Conservation (phyloP, 805 yeast genomes). For the Lachancea waltii region DNA sequence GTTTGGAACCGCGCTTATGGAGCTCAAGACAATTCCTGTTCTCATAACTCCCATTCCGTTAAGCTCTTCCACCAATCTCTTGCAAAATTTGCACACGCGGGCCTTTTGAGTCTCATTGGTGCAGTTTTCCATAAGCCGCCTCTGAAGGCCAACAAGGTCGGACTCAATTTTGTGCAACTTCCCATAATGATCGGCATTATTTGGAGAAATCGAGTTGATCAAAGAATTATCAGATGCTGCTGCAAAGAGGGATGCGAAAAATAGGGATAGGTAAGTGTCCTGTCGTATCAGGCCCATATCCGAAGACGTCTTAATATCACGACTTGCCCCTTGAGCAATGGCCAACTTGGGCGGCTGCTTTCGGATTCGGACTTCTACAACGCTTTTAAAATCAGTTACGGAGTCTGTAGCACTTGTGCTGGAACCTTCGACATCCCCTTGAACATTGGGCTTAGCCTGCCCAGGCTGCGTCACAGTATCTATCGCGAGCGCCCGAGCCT, state of each 20-base stretch:
- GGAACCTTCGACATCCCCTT: too few relatives aligned
- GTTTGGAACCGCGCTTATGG: slow-evolving; percentile 3
- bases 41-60: slow-evolving; percentile 2
- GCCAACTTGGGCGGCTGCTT: slow-evolving; percentile 26
- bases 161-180: slow-evolving; percentile 22
- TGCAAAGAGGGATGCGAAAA: slow-evolving; percentile 27
- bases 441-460: too few relatives aligned
- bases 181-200: slow-evolving; percentile 23
- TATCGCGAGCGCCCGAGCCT: slow-evolving; percentile 18
- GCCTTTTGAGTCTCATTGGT: slow-evolving; percentile 18
- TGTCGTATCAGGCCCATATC: slow-evolving; percentile 29
- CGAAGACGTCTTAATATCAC: slow-evolving; percentile 31
- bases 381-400: too few relatives aligned
- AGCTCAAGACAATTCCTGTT: slow-evolving; percentile 5
- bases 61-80: slow-evolving; percentile 19
- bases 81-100: slow-evolving; percentile 25
- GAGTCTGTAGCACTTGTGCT: too few relatives aligned
- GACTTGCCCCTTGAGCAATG: slow-evolving; percentile 27
- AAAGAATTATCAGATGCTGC: slow-evolving; percentile 26
- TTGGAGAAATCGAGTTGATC: slow-evolving; percentile 27
- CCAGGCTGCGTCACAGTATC: too few relatives aligned
- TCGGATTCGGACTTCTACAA: too few relatives aligned
- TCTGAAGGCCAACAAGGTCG: slow-evolving; percentile 22
- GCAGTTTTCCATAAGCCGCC: slow-evolving; percentile 21
- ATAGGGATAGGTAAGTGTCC: slow-evolving; percentile 25